Evolutionary conservation across 78 protist genomes (phyloP), one percentile per base, ranked within the genome.

Genomic region (Guillardia theta): DNA sequence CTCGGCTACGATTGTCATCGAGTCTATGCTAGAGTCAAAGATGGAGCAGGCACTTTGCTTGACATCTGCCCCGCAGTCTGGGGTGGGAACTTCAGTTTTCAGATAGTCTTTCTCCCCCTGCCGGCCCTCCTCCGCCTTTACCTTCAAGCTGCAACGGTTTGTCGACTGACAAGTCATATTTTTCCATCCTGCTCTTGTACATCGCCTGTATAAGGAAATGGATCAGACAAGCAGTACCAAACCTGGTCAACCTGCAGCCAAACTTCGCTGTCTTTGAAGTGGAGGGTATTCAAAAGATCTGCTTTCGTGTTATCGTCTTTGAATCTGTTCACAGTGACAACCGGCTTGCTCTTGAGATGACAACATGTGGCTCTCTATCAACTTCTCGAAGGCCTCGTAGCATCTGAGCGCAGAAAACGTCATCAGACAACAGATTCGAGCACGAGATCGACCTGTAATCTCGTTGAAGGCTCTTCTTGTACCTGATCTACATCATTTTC

Each of bases 291-390:
- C n/a, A n/a, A n/a, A n/a, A n/a, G n/a, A n/a, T n/a, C n/a, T n/a
- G n/a, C 64, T 22, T 54, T 54, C 19, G 36, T 54, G 64, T 54
- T 54, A 15, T 22, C 15, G 19, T n/a, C n/a, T n/a, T n/a, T n/a
- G n/a, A n/a, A n/a, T n/a, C n/a, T n/a, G n/a, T n/a, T n/a, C n/a
- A n/a, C n/a, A n/a, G n/a, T n/a, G n/a, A n/a, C n/a, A n/a, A n/a
- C n/a, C n/a, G n/a, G n/a, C n/a, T n/a, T 58, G 39, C 70, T 58
- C 39, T 30, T 58, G 21, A 30, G 70, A 24, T 0, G 70, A 58
- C 83, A 80, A 36, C 90, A 80, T 80, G 27, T 80, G 90, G 90
- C 90, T 80, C 44, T 80, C 90, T 9, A 80, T 48, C 0, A 80
- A 30, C 36, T 80, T 39, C 24, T 80, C 90, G 33, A 80, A 80